Conservation (phyloP, 176 grass and related monocot species). For the Dendrocalamus sinicus region DNA sequence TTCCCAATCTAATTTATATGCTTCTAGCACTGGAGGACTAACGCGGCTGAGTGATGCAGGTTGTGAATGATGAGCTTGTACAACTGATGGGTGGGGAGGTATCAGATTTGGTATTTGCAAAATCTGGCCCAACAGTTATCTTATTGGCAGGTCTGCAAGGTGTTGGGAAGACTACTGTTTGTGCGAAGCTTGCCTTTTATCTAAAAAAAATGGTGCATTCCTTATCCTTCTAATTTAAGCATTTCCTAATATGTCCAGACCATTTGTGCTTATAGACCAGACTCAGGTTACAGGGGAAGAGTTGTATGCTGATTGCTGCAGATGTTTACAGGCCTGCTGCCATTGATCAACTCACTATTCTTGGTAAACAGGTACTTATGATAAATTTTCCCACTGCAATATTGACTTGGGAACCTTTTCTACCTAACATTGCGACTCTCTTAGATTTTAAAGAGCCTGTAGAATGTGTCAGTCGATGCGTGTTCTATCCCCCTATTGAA, state of each 20-base stretch:
- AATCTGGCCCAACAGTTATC: conserved; percentile 78
- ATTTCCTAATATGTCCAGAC: conserved; percentile 24
- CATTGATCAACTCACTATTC: conserved; percentile 89
- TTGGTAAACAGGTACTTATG: conserved; percentile 75
- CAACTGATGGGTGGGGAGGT: conserved; percentile 92
- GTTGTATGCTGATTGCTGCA: conserved; percentile 91
- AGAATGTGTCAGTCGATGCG: neutral
- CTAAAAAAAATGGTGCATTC: conserved; percentile 84
- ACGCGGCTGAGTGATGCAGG: conserved; percentile 48
- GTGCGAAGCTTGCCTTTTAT: conserved; percentile 90
- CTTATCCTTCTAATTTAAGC: conserved; percentile 31
- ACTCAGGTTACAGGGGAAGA: conserved; percentile 85
- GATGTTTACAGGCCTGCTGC: conserved; percentile 99
- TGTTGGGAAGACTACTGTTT: conserved; percentile 97
- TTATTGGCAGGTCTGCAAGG: conserved; percentile 88
- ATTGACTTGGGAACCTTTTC: conserved; percentile 26
- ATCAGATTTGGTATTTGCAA: conserved; percentile 83
- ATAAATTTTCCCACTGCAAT: neutral
- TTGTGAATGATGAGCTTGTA: conserved; percentile 91
- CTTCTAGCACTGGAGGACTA: neutral
- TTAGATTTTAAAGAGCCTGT: neutral
- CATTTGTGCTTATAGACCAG: conserved; percentile 51
- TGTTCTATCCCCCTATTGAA: neutral
- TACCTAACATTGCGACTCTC: neutral
- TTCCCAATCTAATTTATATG: neutral